phyloP scores from a whole-genome alignment of 2,329 filamentous ascomycete species.

The Talaromyces sp. region DNA sequence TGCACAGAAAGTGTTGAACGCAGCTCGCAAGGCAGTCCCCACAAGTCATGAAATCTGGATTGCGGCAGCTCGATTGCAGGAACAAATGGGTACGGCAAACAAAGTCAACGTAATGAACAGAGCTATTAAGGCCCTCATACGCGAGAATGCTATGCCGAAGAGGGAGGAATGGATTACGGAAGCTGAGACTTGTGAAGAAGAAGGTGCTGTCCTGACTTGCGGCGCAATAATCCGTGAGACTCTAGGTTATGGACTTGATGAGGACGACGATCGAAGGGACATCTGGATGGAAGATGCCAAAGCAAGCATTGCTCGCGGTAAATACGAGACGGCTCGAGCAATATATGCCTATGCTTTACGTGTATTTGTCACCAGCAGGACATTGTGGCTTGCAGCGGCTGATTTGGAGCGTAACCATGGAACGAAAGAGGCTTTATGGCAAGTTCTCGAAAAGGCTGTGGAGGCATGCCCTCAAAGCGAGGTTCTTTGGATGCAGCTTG shows the following conservation, averaged over 20 bases:
- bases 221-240: constrained; percentile 88
- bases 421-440: constrained; percentile 73
- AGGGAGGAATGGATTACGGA: constrained; percentile 95
- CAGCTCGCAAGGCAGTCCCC: constrained; percentile 85
- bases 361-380: constrained; percentile 81
- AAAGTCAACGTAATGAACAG: constrained; percentile 93
- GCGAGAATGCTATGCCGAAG: constrained; percentile 93
- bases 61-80: constrained; percentile 81
- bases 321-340: constrained; percentile 83
- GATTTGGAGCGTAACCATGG: constrained; percentile 90
- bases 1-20: constrained; percentile 91
- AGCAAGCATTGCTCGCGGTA: constrained; percentile 70
- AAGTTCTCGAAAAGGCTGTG: constrained; percentile 84
- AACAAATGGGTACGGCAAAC: constrained; percentile 75
- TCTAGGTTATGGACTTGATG: constrained; percentile 85
- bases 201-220: constrained; percentile 81
- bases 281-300: constrained; percentile 94
- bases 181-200: constrained; percentile 89
- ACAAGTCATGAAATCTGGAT: constrained; percentile 97
- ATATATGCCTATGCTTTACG: constrained; percentile 89
- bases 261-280: constrained; percentile 93
- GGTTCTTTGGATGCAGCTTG: constrained; percentile 91
- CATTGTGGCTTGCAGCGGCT: constrained; percentile 83
- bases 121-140: constrained; percentile 79
- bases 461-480: constrained; percentile 89